phyloP scores from a whole-genome alignment of 2,329 filamentous ascomycete species.

The Cladosporium sp. region DNA sequence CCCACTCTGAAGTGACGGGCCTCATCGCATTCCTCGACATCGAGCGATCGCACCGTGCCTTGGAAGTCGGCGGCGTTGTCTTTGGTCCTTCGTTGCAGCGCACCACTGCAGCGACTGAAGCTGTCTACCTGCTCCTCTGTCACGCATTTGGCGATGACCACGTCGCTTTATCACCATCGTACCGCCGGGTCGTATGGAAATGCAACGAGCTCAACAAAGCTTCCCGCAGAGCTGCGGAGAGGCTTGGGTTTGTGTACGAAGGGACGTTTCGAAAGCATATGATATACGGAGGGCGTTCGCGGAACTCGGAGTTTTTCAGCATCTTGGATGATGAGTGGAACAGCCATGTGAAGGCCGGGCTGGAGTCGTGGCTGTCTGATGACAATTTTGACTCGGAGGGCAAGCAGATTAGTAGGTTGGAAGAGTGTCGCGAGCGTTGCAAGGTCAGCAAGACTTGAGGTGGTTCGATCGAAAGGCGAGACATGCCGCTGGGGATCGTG shows the following conservation, averaged over 20 bases:
- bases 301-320: constrained; percentile 57
- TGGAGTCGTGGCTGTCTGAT: constrained; percentile 50
- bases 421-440: constrained; percentile 25
- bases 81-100: constrained; percentile 47
- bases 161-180: constrained; percentile 36
- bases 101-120: constrained; percentile 53
- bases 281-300: constrained; percentile 49
- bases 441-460: background rate
- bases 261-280: constrained; percentile 57
- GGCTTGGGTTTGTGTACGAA: constrained; percentile 55
- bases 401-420: constrained; percentile 44
- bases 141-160: constrained; percentile 44
- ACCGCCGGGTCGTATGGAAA: constrained; percentile 59
- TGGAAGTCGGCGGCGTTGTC: constrained; percentile 55
- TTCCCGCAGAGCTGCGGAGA: constrained; percentile 48
- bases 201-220: constrained; percentile 51
- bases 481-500: background rate
- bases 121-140: constrained; percentile 50
- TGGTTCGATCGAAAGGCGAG: background rate
- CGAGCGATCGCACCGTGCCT: constrained; percentile 40
- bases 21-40: constrained; percentile 42
- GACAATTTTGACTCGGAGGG: constrained; percentile 52
- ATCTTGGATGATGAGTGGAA: constrained; percentile 55
- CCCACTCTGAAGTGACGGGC: constrained; percentile 35
- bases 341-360: constrained; percentile 35